Evolutionary conservation across 2,329 filamentous ascomycete genomes (phyloP).

Genomic region (Neofusicoccum sp.): DNA sequence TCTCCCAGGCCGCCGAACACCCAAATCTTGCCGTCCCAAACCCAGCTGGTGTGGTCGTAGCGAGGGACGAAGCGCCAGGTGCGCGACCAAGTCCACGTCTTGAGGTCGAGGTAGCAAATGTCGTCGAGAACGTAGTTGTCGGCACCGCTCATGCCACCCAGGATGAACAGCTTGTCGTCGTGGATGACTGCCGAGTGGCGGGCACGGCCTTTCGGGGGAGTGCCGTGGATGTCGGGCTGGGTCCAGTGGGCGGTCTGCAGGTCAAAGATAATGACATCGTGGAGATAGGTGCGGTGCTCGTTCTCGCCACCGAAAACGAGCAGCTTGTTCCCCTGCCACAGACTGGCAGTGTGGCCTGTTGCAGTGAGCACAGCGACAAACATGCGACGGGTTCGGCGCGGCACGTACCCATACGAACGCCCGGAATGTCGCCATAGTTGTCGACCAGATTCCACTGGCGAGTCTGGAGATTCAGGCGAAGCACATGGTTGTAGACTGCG

Average conservation of each 20-base stretch:
- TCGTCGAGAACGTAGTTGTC: constrained; percentile 92
- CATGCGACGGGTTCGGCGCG: constrained; percentile 5
- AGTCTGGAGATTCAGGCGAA: constrained; percentile 80
- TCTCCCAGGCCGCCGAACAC: constrained; percentile 93
- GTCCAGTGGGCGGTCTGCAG: constrained; percentile 94
- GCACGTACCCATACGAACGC: constrained; percentile 84
- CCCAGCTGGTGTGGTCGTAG: constrained; percentile 93
- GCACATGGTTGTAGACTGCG: constrained; percentile 89
- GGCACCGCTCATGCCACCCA: constrained; percentile 91
- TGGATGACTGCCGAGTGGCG: constrained; percentile 91
- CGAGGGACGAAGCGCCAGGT: constrained; percentile 93
- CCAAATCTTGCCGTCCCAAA: constrained; percentile 91
- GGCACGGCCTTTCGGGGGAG: constrained; percentile 83
- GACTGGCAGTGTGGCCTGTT: constrained; percentile 84
- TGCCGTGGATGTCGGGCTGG: constrained; percentile 81
- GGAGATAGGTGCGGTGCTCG: constrained; percentile 92
- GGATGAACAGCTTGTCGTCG: constrained; percentile 93
- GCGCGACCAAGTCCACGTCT: constrained; percentile 96
- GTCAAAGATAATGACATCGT: constrained; percentile 94
- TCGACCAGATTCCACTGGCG: constrained; percentile 95
- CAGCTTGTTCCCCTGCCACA: constrained; percentile 93
- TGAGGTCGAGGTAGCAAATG: constrained; percentile 93
- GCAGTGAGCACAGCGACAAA: not conserved
- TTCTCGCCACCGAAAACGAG: constrained; percentile 97
- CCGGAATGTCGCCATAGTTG: constrained; percentile 97